phyloP scores from a whole-genome alignment of 2,329 filamentous ascomycete species.

The Verticillium dahliae region DNA sequence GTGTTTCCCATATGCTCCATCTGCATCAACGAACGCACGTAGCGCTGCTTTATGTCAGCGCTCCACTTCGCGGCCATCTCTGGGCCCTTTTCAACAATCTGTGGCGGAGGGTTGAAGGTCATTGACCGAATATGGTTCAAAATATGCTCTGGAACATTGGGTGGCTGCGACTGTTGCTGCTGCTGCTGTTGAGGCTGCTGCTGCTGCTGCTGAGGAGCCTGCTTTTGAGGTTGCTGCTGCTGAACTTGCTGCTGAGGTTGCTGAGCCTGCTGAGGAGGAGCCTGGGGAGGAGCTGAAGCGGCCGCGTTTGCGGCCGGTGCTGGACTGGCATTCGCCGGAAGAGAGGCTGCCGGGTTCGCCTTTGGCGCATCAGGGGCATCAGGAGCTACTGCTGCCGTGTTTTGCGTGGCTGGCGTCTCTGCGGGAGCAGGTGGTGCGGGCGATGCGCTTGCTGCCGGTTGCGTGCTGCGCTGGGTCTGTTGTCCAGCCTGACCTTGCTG shows the following conservation, averaged over 20 bases:
- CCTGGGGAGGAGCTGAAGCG: not conserved
- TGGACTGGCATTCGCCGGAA: not conserved
- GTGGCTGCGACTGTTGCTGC: conserved; percentile 11
- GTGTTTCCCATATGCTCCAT: conserved; percentile 41
- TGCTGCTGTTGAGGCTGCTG: conserved; percentile 9
- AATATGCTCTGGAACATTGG: conserved; percentile 33
- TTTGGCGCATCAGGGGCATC: not conserved
- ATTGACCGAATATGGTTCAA: conserved; percentile 41
- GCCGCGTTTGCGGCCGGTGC: conserved; percentile 3
- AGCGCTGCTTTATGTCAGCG: conserved; percentile 38
- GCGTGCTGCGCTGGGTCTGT: conserved; percentile 11
- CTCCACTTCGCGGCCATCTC: conserved; percentile 41
- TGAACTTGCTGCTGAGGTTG: not conserved
- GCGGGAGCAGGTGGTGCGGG: conserved; percentile 3
- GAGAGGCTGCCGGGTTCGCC: not conserved
- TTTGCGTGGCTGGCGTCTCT: not conserved
- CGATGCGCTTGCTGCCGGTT: conserved; percentile 2
- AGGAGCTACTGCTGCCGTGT: not conserved
- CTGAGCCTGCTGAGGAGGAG: conserved; percentile 4
- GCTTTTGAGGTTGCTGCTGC: conserved; percentile 2
- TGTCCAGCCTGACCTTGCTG: conserved; percentile 11
- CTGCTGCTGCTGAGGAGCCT: conserved; percentile 6
- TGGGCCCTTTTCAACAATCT: conserved; percentile 33
- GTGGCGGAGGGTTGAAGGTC: conserved; percentile 35
- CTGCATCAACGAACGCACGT: conserved; percentile 38